Percentiles rank a stretch among this genome's conserved stretches.
Conservation (phyloP, 345 rosid genomes). For the Populus nigra region DNA sequence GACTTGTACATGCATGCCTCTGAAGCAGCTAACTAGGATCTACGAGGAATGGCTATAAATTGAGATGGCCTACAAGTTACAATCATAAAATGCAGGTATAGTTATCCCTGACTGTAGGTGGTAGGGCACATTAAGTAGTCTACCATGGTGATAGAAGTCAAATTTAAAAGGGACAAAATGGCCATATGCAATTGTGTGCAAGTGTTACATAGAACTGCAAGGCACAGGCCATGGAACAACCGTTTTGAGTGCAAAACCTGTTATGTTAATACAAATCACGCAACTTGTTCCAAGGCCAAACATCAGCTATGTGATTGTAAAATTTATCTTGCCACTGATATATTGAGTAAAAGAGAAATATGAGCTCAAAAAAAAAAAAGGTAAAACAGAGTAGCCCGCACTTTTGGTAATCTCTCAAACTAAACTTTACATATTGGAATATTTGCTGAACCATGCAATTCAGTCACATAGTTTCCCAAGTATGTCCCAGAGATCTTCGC, state of each 20-base stretch:
- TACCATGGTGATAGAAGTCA: not conserved
- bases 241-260: too few relatives aligned
- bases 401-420: not conserved
- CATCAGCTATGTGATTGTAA: not conserved
- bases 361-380: not conserved
- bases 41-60: not conserved
- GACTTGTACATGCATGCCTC: not conserved
- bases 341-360: not conserved
- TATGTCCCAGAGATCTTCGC: not conserved
- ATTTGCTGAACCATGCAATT: not conserved
- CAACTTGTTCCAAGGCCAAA: too few relatives aligned
- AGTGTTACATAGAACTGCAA: not conserved
- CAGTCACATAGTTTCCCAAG: not conserved
- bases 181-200: not conserved
- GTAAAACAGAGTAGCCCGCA: not conserved
- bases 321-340: not conserved
- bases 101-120: not conserved
- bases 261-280: too few relatives aligned
- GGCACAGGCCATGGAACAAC: too few relatives aligned
- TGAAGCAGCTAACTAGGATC: not conserved
- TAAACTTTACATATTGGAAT: not conserved
- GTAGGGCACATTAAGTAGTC: not conserved
- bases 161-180: not conserved
- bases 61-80: not conserved
- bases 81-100: not conserved